Evolutionary conservation across 441 rosid species (phyloP).

Genomic region (Lepidium campestre): DNA sequence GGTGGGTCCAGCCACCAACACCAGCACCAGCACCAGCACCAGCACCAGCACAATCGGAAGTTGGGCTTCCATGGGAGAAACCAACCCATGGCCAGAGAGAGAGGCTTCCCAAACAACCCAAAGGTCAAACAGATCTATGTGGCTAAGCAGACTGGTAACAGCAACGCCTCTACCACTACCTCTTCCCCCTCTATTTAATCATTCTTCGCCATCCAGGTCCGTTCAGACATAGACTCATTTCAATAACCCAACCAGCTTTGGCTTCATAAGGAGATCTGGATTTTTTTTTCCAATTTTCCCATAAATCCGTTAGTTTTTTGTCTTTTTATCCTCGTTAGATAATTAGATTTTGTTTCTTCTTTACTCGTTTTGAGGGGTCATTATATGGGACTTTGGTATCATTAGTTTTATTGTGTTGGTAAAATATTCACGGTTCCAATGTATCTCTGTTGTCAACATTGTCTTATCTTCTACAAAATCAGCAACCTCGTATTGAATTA

Average conservation of each 20-base stretch:
- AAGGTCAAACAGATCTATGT: constrained; percentile 96
- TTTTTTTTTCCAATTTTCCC: neutral
- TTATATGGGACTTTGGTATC: constrained; percentile 8
- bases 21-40: constrained; percentile 19
- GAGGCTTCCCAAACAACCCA: constrained; percentile 44
- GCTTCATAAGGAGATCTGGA: constrained; percentile 18
- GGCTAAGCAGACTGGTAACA: constrained; percentile 66
- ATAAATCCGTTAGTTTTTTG: neutral
- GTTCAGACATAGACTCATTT: constrained; percentile 9
- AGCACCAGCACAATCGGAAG: constrained; percentile 42
- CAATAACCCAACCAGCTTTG: constrained; percentile 27
- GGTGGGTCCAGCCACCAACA: constrained; percentile 40
- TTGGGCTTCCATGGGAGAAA: constrained; percentile 71
- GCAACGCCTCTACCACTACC: constrained; percentile 30
- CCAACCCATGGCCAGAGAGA: constrained; percentile 55
- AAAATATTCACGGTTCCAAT: constrained; percentile 11
- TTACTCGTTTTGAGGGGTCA: constrained; percentile 14
- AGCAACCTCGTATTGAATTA: too few relatives aligned
- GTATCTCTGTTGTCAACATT: constrained; percentile 17
- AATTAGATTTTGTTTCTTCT: constrained; percentile 13
- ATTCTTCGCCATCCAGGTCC: constrained; percentile 15
- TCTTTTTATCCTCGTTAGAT: neutral
- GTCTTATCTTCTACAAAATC: neutral
- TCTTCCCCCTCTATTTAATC: constrained; percentile 20
- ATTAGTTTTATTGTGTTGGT: constrained; percentile 10